Evolutionary conservation across 306 rosid species (phyloP).

Genomic region (Glycine tomentella): DNA sequence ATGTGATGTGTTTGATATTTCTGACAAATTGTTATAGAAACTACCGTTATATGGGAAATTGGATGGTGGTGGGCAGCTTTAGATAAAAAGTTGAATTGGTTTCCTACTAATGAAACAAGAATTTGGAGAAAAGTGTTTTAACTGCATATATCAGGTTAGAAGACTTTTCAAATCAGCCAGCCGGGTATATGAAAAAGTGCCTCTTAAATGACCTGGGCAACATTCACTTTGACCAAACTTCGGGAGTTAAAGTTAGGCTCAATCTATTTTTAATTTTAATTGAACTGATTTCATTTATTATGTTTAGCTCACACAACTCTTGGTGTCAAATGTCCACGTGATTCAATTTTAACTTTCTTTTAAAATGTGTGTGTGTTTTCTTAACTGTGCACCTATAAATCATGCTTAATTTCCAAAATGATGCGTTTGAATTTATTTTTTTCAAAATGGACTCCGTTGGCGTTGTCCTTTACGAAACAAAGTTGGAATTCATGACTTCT

Average conservation of each 20-base stretch:
- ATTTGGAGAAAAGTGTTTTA: constrained; percentile 3
- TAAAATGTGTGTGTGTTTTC: background rate
- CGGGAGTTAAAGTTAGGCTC: background rate
- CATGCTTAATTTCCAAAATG: constrained; percentile 1
- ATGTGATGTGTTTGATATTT: background rate
- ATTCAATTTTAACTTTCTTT: constrained; percentile 8
- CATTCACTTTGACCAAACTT: background rate
- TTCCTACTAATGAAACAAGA: background rate
- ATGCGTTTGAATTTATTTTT: background rate
- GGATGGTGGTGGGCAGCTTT: background rate
- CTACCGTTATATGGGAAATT: background rate
- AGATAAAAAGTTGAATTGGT: constrained; percentile 2
- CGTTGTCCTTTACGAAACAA: no score
- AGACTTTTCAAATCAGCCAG: constrained; percentile 1
- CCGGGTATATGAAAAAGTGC: background rate
- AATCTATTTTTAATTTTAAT: background rate
- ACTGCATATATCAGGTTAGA: background rate
- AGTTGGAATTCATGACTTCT: no score
- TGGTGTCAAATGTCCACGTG: background rate
- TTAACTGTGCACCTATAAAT: constrained; percentile 3
- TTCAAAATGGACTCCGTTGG: no score
- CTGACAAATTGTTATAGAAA: background rate
- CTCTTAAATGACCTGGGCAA: background rate
- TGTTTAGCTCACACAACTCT: background rate
- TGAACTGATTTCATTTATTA: background rate